phyloP scores from a whole-genome alignment of 2,329 filamentous ascomycete genomes.

The Trichoderma sp. region DNA sequence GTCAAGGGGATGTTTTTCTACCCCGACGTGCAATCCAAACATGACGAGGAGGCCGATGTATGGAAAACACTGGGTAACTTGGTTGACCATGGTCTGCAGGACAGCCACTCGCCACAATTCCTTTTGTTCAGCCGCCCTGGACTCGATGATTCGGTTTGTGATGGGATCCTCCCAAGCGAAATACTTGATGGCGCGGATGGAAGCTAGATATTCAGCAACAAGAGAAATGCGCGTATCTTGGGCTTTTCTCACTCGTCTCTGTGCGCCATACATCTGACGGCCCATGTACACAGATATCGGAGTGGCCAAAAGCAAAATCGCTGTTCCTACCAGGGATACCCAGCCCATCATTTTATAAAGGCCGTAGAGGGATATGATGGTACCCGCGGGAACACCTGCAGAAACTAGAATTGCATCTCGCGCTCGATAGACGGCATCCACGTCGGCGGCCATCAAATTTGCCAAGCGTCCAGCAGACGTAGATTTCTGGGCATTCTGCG shows the following conservation, averaged over 20 bases:
- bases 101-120: conserved; percentile 53
- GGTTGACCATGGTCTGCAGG: conserved; percentile 44
- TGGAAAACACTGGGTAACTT: conserved; percentile 51
- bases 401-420: conserved; percentile 49
- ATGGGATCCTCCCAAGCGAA: conserved; percentile 58
- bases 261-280: conserved; percentile 47
- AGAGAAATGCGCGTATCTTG: conserved; percentile 57
- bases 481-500: conserved; percentile 31
- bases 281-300: conserved; percentile 51
- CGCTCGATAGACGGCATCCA: conserved; percentile 52
- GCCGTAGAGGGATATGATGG: conserved; percentile 46
- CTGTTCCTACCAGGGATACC: conserved; percentile 51
- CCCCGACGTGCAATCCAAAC: conserved; percentile 50
- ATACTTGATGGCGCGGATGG: conserved; percentile 58
- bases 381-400: conserved; percentile 46
- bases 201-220: conserved; percentile 55
- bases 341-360: conserved; percentile 56
- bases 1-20: conserved; percentile 46
- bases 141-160: conserved; percentile 47
- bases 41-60: conserved; percentile 51
- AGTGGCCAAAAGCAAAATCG: conserved; percentile 44
- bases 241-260: conserved; percentile 51
- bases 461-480: conserved; percentile 51
- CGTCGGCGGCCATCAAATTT: conserved; percentile 57
- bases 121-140: conserved; percentile 50